Percentiles rank a stretch among this genome's conserved stretches.
phyloP scores from a whole-genome alignment of 495 filamentous ascomycete species.

The Aspergillus sclerotiicarbonarius region DNA sequence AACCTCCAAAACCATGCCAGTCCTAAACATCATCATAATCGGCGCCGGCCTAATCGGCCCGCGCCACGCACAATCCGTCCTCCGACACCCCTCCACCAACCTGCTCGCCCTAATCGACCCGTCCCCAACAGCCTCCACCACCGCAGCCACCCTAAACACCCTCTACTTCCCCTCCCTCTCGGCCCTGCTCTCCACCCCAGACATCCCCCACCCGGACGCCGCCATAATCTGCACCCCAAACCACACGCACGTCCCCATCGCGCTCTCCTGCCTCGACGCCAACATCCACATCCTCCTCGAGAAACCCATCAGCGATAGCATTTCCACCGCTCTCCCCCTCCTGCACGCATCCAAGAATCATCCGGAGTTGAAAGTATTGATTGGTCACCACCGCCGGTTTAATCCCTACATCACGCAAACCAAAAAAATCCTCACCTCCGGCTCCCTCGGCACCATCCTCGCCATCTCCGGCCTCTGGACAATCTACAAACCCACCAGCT shows the following conservation, averaged over 20 bases:
- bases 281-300: conserved; percentile 57
- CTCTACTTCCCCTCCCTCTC: conserved; percentile 37
- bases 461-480: conserved; percentile 58
- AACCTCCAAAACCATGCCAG: neutral
- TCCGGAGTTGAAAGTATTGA: conserved; percentile 45
- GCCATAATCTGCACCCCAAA: conserved; percentile 63
- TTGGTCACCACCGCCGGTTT: conserved; percentile 61
- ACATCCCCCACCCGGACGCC: conserved; percentile 39
- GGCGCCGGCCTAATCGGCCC: conserved; percentile 59
- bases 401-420: conserved; percentile 55
- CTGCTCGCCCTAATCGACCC: conserved; percentile 55
- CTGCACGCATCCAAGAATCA: conserved; percentile 22
- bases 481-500: conserved; percentile 47
- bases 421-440: conserved; percentile 39
- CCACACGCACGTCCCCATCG: conserved; percentile 51
- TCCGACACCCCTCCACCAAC: conserved; percentile 41
- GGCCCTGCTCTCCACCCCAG: conserved; percentile 34
- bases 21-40: conserved; percentile 43
- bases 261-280: conserved; percentile 46
- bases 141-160: conserved; percentile 27
- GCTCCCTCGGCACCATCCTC: conserved; percentile 45
- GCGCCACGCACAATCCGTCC: conserved; percentile 52
- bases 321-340: conserved; percentile 37
- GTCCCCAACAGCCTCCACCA: conserved; percentile 28
- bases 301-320: conserved; percentile 52